A percentile compares a stretch with the other conserved stretches of the same genome.
phyloP scores from a whole-genome alignment of 2,329 filamentous ascomycete genomes.

The Epichloe aotearoae region DNA sequence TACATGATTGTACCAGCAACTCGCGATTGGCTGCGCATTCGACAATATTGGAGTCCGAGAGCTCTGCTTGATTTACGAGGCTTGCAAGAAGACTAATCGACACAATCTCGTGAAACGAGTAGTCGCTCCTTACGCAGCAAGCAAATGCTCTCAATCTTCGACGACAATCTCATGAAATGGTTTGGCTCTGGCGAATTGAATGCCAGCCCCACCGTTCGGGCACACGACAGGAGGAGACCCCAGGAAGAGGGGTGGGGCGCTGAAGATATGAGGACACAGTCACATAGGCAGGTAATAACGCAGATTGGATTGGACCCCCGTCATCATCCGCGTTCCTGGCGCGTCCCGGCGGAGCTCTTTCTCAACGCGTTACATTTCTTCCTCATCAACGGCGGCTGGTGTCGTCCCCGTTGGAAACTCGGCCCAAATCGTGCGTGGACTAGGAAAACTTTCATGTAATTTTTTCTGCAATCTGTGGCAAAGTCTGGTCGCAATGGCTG shows the following conservation, averaged over 20 bases:
- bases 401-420: not conserved
- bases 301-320: not conserved
- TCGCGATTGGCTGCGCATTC: not conserved
- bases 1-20: not conserved
- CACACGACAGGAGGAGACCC: conserved; percentile 1
- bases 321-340: conserved; percentile 1
- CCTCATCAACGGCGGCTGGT: not conserved
- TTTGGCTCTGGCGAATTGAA: too few species aligned
- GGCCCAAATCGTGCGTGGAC: not conserved
- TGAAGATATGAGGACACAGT: not conserved
- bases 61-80: not conserved
- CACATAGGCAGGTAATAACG: not conserved
- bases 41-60: not conserved
- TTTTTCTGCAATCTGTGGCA: too few species aligned
- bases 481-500: conserved; percentile 18
- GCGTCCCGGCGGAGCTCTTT: not conserved
- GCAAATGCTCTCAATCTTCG: not conserved
- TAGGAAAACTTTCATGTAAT: not conserved
- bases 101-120: not conserved
- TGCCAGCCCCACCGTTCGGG: not conserved
- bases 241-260: not conserved
- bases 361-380: not conserved
- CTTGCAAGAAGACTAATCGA: not conserved
- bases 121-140: not conserved
- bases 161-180: not conserved